Conservation (phyloP, 768 basidiomycete genomes). For the Boletus patriciae region DNA sequence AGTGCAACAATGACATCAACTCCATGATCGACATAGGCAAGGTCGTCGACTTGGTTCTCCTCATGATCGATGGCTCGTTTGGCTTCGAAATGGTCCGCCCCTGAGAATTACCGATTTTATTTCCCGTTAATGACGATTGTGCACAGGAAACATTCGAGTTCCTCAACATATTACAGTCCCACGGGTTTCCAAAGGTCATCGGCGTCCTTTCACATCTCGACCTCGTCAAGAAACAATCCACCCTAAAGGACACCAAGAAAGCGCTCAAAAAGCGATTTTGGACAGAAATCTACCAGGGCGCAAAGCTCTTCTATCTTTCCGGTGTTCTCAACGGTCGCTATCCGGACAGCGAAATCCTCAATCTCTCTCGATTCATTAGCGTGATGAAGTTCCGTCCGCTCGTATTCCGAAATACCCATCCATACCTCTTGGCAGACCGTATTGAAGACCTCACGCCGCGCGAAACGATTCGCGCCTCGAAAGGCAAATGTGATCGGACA, state of each 20-base stretch:
- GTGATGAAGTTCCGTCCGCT: slow-evolving; percentile 99
- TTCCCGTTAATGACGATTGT: background rate
- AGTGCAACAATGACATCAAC: slow-evolving; percentile 96
- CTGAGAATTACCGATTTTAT: rapidly evolving
- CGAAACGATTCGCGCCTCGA: slow-evolving; percentile 70
- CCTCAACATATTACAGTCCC: slow-evolving; percentile 92
- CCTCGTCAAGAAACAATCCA: slow-evolving; percentile 88
- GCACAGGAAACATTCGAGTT: slow-evolving; percentile 97
- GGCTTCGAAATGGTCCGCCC: slow-evolving; percentile 94
- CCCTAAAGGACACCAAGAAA: slow-evolving; percentile 89
- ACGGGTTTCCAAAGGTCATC: slow-evolving; percentile 98
- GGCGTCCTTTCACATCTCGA: slow-evolving; percentile 95
- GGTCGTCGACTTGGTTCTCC: slow-evolving; percentile 90
- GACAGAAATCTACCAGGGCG: slow-evolving; percentile 99
- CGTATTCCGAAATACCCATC: slow-evolving; percentile 92
- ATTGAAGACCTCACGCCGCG: slow-evolving; percentile 93
- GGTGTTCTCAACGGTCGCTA: slow-evolving; percentile 97
- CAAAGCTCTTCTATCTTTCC: slow-evolving; percentile 96
- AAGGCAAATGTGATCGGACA: slow-evolving; percentile 91
- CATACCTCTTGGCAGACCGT: slow-evolving; percentile 92
- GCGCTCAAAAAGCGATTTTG: slow-evolving; percentile 97
- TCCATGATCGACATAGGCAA: slow-evolving; percentile 99
- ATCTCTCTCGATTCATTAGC: slow-evolving; percentile 92
- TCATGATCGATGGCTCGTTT: slow-evolving; percentile 98
- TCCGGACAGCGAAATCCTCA: slow-evolving; percentile 94